phyloP scores from a whole-genome alignment of 2,329 filamentous ascomycete genomes.

The Mollisiaceae sp. region DNA sequence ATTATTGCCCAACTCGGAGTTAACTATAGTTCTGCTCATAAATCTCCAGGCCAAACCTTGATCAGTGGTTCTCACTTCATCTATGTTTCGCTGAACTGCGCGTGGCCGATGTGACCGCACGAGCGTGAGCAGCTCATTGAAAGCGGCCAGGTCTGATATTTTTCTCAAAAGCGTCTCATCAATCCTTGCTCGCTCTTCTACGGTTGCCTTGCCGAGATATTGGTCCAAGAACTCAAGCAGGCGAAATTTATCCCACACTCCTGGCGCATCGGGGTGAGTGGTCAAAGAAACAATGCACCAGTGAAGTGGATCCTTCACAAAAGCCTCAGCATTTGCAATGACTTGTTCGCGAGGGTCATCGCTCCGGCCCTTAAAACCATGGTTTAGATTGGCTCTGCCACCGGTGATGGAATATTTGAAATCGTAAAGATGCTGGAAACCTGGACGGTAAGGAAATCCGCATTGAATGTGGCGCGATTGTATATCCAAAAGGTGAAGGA shows the following conservation, averaged over 20 bases:
- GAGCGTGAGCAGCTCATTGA: conserved; percentile 14
- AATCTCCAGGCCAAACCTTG: background rate
- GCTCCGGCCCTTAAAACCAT: background rate
- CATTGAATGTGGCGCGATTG: background rate
- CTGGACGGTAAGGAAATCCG: background rate
- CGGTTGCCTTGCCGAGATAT: conserved; percentile 7
- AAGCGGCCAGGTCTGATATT: conserved; percentile 21
- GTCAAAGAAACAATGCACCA: background rate
- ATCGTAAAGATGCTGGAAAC: conserved; percentile 2
- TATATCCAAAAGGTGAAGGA: background rate
- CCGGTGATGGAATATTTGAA: background rate
- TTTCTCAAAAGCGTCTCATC: background rate
- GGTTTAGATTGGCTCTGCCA: background rate
- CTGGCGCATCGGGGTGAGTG: background rate
- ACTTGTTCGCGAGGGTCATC: too few species aligned
- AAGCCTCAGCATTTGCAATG: background rate
- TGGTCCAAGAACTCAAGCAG: conserved; percentile 15
- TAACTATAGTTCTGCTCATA: background rate
- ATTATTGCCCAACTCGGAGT: background rate
- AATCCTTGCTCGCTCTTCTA: conserved; percentile 16
- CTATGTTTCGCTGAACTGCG: background rate
- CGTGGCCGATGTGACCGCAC: conserved; percentile 16
- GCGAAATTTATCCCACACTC: conserved; percentile 11
- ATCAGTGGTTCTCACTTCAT: conserved; percentile 7
- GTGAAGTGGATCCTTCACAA: background rate